Percentiles rank a stretch among this genome's conserved stretches.
phyloP scores from a whole-genome alignment of 257 asterid genomes.

The Solanum pinnatisectum region DNA sequence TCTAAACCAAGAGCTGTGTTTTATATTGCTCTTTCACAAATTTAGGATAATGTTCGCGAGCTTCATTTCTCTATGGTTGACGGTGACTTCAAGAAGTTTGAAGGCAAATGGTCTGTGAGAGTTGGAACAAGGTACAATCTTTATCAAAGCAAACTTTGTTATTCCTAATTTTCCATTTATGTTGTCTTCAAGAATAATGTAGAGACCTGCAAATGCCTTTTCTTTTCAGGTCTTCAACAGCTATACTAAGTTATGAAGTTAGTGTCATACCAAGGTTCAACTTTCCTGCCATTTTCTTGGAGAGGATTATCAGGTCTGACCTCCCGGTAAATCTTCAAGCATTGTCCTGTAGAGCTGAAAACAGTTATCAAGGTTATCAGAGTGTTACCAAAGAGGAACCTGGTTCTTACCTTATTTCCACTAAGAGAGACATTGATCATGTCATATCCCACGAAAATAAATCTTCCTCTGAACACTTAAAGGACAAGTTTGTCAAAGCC shows the following conservation, averaged over 20 bases:
- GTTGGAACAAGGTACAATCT: constrained; percentile 47
- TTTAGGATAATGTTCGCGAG: constrained; percentile 60
- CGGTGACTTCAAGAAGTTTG: constrained; percentile 97
- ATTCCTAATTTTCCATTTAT: background rate
- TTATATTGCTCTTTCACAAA: background rate
- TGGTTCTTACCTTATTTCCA: constrained; percentile 22
- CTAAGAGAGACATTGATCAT: constrained; percentile 17
- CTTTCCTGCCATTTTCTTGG: constrained; percentile 92
- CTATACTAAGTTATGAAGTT: constrained; percentile 68
- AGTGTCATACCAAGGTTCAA: constrained; percentile 86
- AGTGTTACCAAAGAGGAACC: constrained; percentile 11
- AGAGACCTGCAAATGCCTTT: background rate
- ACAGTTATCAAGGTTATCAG: constrained; percentile 50
- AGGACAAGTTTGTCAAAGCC: constrained; percentile 42
- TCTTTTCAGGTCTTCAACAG: constrained; percentile 38
- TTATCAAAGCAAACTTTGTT: background rate
- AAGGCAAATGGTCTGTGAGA: constrained; percentile 88
- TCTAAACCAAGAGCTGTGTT: background rate
- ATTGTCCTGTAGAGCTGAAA: constrained; percentile 79
- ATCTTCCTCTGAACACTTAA: constrained; percentile 21
- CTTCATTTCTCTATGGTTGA: constrained; percentile 90
- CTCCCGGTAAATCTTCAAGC: constrained; percentile 94
- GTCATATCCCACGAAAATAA: constrained; percentile 23
- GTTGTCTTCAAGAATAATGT: background rate
- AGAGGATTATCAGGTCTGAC: constrained; percentile 84